Evolutionary conservation across 768 basidiomycete genomes (phyloP), one percentile per base, ranked within the genome.

Genomic region (Saitozyma sp.): DNA sequence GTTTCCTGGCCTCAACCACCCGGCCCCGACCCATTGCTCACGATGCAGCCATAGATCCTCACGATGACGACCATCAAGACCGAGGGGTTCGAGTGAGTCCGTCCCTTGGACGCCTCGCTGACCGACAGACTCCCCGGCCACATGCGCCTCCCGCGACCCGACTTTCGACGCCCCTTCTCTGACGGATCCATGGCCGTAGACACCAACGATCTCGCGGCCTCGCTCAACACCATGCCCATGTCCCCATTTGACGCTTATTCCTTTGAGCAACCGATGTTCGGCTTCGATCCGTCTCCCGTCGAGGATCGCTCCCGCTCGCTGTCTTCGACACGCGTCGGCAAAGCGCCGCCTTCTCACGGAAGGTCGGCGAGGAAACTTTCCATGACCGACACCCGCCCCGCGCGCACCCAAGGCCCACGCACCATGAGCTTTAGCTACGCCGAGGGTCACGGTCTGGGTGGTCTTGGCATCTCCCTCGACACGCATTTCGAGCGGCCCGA

Each of bases 131-230:
- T 29, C 29, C 29, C 29, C 29, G 29, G 29, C 29, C 29, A 29
- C 29, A 29, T 29, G 29, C 29, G 29, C 29, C 29, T 29, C 29
- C 29, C 29, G 29, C 29, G 29, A 29, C 29, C 29, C 29, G 42
- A 56, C 13, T 63, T 63, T 45, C 61, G 67, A 17, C 62, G 72
- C 46, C 72, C 69, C 4, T 70, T 74, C 54, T 68, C 69, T 3
- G 72, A 70, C 48, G 72, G 69, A 2, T 74, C 72, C 16, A 67
- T 70, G 67, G 62, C 69, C 17, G 59, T 74, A 17, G 64, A 63
- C 19, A 74, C 72, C 17, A 56, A 70, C 43, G 55, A 70, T 42
- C 67, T 74, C 50, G 57, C 68, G 0, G 63, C 68, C 0, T 56
- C 69, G 11, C 56, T 60, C 40, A 64, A 65, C 45, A 50, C 38